phyloP scores from a whole-genome alignment of 345 rosid species.

The Eucalyptus cloeziana region DNA sequence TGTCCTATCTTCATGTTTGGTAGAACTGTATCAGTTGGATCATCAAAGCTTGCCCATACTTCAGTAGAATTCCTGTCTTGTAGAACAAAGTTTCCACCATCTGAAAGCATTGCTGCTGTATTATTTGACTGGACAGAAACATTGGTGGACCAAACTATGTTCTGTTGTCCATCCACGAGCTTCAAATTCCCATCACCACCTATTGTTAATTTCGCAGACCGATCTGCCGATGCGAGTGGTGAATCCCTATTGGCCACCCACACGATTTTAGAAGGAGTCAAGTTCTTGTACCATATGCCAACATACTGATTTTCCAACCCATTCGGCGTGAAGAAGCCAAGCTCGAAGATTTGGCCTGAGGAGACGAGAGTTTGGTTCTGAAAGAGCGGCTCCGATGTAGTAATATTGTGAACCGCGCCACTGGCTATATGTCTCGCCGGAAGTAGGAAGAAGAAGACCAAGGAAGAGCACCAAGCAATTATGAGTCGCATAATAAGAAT shows the following conservation, averaged over 20 bases:
- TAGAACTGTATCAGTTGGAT: constrained; percentile 20
- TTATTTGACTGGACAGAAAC: not conserved
- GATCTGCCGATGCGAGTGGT: constrained; percentile 2
- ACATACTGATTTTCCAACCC: not conserved
- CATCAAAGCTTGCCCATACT: constrained; percentile 28
- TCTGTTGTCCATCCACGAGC: not conserved
- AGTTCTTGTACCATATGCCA: not conserved
- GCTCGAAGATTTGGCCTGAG: not conserved
- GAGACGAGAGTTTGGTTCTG: not conserved
- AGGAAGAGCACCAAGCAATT: not conserved
- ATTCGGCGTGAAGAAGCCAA: not conserved
- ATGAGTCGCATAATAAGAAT: not conserved
- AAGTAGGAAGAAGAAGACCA: not conserved
- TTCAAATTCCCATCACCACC: not conserved
- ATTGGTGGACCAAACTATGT: constrained; percentile 6
- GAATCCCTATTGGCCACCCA: not conserved
- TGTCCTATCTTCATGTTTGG: constrained; percentile 21
- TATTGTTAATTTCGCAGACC: not conserved
- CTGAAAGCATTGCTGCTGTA: constrained; percentile 7
- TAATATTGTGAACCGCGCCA: not conserved
- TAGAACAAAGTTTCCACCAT: constrained; percentile 16
- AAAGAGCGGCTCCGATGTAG: not conserved
- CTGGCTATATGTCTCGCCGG: not conserved
- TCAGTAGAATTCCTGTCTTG: not conserved
- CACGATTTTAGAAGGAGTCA: not conserved